Evolutionary conservation across 345 rosid genomes (phyloP).

Genomic region (Clarkia xantiana): DNA sequence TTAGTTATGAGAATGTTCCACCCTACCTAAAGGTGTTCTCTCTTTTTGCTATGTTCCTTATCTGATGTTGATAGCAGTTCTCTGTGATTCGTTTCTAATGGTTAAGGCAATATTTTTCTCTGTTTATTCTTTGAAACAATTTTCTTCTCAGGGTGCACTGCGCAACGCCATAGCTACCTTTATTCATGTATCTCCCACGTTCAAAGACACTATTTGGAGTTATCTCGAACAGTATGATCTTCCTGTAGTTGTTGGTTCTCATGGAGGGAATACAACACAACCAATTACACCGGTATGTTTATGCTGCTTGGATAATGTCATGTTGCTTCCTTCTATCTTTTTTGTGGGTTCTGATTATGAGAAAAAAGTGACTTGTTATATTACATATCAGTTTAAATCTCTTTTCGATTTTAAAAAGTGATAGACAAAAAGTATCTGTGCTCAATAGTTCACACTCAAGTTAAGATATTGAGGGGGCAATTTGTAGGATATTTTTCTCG

Average conservation of each 20-base stretch:
- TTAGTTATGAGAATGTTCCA: conserved; percentile 85
- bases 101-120: neutral
- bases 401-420: too few relatives aligned
- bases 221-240: conserved; percentile 90
- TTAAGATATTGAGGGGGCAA: too few relatives aligned
- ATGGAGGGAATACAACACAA: conserved; percentile 35
- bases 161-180: conserved; percentile 73
- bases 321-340: neutral
- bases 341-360: neutral
- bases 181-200: conserved; percentile 52
- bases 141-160: conserved; percentile 57
- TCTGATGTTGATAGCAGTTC: too few relatives aligned
- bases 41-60: conserved; percentile 7
- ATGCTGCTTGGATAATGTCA: neutral
- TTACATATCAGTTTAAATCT: too few relatives aligned
- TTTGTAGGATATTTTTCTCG: too few relatives aligned
- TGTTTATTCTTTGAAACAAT: neutral
- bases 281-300: conserved; percentile 44
- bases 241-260: conserved; percentile 71
- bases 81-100: neutral
- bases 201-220: conserved; percentile 71
- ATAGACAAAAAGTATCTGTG: too few relatives aligned
- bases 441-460: too few relatives aligned
- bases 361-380: too few relatives aligned
- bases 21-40: conserved; percentile 68